Percentiles rank a stretch among this genome's conserved stretches.
phyloP scores from a whole-genome alignment of 1,284 basidiomycete species.

The Tremellales sp. region DNA sequence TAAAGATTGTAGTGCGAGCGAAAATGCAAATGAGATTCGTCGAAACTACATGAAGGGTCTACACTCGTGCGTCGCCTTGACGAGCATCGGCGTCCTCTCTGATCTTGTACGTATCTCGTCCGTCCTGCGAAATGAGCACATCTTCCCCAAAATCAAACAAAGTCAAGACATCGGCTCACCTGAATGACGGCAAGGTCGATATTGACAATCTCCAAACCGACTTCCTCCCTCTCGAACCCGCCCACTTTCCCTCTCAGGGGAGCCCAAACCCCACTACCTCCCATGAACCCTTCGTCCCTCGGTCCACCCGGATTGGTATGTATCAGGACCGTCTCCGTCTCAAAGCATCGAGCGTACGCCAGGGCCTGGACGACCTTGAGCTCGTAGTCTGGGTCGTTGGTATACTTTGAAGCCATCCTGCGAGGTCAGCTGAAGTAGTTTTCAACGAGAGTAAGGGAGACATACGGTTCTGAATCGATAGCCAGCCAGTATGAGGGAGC shows the following conservation, averaged over 20 bases:
- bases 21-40: no score
- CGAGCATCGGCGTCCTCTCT: constrained; percentile 20
- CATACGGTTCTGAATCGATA: constrained; percentile 46
- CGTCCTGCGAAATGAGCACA: constrained; percentile 10
- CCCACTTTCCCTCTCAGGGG: constrained; percentile 32
- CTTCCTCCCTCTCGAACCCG: constrained; percentile 10
- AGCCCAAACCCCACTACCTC: constrained; percentile 38
- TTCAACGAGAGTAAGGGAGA: no score
- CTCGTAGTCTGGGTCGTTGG: constrained; percentile 35
- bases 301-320: constrained; percentile 45
- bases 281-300: constrained; percentile 31
- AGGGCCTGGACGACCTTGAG: constrained; percentile 29
- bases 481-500: constrained; percentile 47
- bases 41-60: no score
- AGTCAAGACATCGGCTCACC: no score
- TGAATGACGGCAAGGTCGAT: constrained; percentile 30
- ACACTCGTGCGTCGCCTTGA: background rate
- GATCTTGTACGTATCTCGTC: constrained; percentile 36
- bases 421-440: background rate
- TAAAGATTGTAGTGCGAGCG: no score
- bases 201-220: constrained; percentile 16
- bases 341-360: constrained; percentile 34
- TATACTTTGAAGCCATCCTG: constrained; percentile 22
- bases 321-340: constrained; percentile 42
- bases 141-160: background rate